Percentiles rank a stretch among this genome's conserved stretches.
Conservation (phyloP, 2,329 filamentous ascomycete genomes). For the Chalaropsis thielavioides region DNA sequence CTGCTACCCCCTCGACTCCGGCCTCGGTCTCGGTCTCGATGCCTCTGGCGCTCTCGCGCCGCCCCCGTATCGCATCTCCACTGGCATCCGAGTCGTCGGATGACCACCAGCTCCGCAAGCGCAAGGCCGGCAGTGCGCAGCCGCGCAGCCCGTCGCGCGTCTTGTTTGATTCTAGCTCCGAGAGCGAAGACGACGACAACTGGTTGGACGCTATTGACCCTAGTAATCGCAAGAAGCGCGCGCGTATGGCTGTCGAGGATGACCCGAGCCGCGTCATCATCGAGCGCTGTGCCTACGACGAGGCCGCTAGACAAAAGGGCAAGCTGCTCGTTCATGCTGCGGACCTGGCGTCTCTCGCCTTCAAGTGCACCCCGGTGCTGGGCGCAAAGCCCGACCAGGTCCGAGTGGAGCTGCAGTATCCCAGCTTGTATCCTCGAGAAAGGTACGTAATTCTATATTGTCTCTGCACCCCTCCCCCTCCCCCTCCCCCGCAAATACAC, state of each 20-base stretch:
- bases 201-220: constrained; percentile 34
- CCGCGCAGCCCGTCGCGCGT: constrained; percentile 34
- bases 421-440: constrained; percentile 55
- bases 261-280: constrained; percentile 11
- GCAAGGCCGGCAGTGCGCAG: constrained; percentile 28
- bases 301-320: constrained; percentile 24
- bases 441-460: constrained; percentile 30
- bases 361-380: constrained; percentile 37
- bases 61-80: constrained; percentile 12
- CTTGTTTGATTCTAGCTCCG: constrained; percentile 37
- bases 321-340: constrained; percentile 43
- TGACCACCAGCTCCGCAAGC: constrained; percentile 28
- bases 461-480: neutral
- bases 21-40: neutral
- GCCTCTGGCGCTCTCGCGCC: neutral
- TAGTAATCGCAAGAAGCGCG: constrained; percentile 32
- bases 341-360: constrained; percentile 38
- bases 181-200: constrained; percentile 37
- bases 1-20: constrained; percentile 2
- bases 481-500: neutral
- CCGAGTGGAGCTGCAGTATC: constrained; percentile 65
- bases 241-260: constrained; percentile 13
- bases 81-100: constrained; percentile 12
- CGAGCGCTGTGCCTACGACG: constrained; percentile 10
- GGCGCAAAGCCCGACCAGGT: constrained; percentile 39